Conservation (phyloP, 257 asterid species). For the Nicotiana tabacum region DNA sequence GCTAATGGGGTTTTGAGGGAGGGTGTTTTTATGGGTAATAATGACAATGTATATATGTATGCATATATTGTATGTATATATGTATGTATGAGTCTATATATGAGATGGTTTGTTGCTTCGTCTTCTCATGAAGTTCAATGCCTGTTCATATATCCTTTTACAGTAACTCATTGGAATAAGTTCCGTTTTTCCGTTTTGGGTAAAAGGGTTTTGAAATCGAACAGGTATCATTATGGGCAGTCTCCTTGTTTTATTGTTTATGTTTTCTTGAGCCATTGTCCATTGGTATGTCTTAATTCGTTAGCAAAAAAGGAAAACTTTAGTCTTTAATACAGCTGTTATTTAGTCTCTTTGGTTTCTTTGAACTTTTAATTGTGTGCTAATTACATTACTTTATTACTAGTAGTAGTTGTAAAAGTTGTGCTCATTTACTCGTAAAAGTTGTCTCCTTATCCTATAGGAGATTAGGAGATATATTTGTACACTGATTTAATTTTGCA, state of each 20-base stretch:
- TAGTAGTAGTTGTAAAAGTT: neutral
- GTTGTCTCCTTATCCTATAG: neutral
- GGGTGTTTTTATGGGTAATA: no score
- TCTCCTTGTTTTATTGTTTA: no score
- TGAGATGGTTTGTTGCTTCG: no score
- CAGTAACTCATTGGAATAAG: neutral
- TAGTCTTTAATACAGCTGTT: neutral
- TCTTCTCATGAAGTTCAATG: no score
- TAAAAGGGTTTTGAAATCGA: neutral
- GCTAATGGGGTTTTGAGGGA: no score
- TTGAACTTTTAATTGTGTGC: neutral
- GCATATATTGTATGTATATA: no score
- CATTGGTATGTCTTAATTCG: no score
- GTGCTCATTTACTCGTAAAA: neutral
- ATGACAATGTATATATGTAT: no score
- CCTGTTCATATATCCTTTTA: no score
- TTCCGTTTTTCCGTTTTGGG: neutral
- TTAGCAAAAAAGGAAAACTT: neutral
- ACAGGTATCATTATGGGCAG: neutral
- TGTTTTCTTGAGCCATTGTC: no score
- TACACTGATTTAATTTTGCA: neutral
- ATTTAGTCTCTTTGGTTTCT: neutral
- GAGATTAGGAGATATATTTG: neutral
- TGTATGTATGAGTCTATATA: no score
- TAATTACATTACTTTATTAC: neutral